phyloP scores from a whole-genome alignment of 2,329 filamentous ascomycete species.

The Myotisia sp. region DNA sequence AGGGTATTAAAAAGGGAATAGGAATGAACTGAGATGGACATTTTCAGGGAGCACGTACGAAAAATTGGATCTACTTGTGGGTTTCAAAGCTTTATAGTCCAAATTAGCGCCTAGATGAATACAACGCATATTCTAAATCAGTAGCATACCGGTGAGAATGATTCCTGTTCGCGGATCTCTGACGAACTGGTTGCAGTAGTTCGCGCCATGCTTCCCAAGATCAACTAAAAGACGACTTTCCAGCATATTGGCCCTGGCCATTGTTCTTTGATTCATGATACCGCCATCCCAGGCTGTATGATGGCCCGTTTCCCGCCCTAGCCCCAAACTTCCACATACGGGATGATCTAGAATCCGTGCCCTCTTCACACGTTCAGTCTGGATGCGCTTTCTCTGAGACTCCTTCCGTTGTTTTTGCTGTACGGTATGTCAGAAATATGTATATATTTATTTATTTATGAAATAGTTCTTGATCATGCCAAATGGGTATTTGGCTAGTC shows the following conservation, averaged over 20 bases:
- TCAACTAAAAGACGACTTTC: constrained; percentile 19
- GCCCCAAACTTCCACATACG: constrained; percentile 12
- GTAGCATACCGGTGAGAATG: constrained; percentile 23
- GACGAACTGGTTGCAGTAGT: constrained; percentile 13
- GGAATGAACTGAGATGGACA: background rate
- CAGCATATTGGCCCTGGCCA: constrained; percentile 22
- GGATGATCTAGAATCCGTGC: constrained; percentile 19
- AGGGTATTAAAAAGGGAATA: background rate
- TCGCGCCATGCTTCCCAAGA: constrained; percentile 13
- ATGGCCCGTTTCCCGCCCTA: constrained; percentile 20
- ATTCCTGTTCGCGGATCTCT: constrained; percentile 24
- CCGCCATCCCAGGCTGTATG: constrained; percentile 11
- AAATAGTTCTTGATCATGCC: no score
- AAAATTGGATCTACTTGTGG: constrained; percentile 2
- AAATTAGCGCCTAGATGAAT: background rate
- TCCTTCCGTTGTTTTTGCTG: constrained; percentile 20
- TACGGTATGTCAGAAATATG: background rate
- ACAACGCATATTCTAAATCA: no score
- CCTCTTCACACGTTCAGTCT: constrained; percentile 23
- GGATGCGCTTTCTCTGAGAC: constrained; percentile 16
- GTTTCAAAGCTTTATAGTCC: constrained; percentile 1
- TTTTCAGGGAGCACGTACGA: constrained; percentile 8
- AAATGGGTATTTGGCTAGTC: background rate
- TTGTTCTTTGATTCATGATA: constrained; percentile 18
- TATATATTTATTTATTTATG: no score